A percentile compares a stretch with the other conserved stretches of the same genome.
These are phyloP conservation scores for Hypomontagnella monticulosa DNA, from an alignment of 495 filamentous ascomycete species.

Conservation along the genomic window DNA sequence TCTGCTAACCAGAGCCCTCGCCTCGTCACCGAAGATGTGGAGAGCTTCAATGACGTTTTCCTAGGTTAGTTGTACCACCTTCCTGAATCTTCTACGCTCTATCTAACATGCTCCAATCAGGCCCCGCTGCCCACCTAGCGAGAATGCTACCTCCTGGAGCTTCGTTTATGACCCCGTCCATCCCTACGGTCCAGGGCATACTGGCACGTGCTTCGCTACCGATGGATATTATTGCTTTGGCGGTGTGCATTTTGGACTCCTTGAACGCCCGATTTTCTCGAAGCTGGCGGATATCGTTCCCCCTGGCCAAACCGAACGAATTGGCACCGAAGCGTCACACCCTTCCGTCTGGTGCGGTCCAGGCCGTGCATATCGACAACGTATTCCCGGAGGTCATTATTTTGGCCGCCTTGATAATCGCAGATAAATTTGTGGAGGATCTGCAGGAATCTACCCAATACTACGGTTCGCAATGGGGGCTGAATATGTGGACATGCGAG, in stretches of 20 bases:
- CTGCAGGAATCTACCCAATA: conserved; percentile 53
- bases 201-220: conserved; percentile 60
- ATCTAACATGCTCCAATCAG: conserved; percentile 46
- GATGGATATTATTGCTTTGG: conserved; percentile 61
- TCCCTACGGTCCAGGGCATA: conserved; percentile 61
- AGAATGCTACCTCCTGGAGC: conserved; percentile 64
- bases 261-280: conserved; percentile 64
- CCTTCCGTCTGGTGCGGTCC: conserved; percentile 49
- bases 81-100: conserved; percentile 1
- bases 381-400: conserved; percentile 64
- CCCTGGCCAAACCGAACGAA: conserved; percentile 44
- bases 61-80: conserved; percentile 53
- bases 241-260: conserved; percentile 65
- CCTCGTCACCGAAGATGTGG: conserved; percentile 54
- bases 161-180: conserved; percentile 59
- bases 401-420: conserved; percentile 59
- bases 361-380: conserved; percentile 62
- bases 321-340: conserved; percentile 55
- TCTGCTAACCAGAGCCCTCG: conserved; percentile 52
- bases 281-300: conserved; percentile 61
- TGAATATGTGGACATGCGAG: conserved; percentile 59
- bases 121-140: conserved; percentile 63
- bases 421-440: conserved; percentile 64
- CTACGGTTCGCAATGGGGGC: conserved; percentile 57
- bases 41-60: conserved; percentile 51